Percentiles rank a stretch among this genome's conserved stretches.
phyloP scores from a whole-genome alignment of 805 yeast species.

The Ogataea pini region DNA sequence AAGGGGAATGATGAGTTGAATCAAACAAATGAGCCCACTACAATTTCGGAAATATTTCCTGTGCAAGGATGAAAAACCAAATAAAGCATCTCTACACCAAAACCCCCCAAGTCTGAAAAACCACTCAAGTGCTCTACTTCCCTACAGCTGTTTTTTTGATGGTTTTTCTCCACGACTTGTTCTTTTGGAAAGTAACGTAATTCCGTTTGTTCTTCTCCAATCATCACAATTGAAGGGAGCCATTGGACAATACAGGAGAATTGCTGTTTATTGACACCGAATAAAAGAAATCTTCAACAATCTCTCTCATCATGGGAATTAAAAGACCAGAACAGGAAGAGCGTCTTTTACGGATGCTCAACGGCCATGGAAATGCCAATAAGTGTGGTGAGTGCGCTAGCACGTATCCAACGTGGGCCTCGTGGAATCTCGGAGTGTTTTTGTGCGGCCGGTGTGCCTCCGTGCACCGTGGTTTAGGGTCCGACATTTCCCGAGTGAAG shows the following conservation, averaged over 20 bases:
- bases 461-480: conserved; percentile 66
- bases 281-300: no score
- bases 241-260: no score
- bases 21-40: no score
- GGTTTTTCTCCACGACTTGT: neutral
- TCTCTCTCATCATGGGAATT: conserved; percentile 3
- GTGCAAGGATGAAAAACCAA: no score
- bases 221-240: neutral
- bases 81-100: no score
- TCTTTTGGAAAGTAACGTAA: no score
- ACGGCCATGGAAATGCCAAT: conserved; percentile 58
- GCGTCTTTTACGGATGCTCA: conserved; percentile 57
- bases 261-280: no score
- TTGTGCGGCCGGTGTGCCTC: conserved; percentile 87
- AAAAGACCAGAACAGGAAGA: conserved; percentile 29
- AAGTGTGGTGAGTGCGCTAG: conserved; percentile 80
- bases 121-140: no score
- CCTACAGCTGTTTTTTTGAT: neutral
- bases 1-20: no score
- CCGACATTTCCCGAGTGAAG: conserved; percentile 63
- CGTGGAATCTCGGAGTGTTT: conserved; percentile 60
- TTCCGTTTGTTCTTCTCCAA: no score
- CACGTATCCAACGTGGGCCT: conserved; percentile 60
- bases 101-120: no score
- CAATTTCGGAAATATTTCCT: no score